A percentile compares a stretch with the other conserved stretches of the same genome.
These are phyloP conservation scores for Kernera saxatilis DNA, from an alignment of 345 rosid genomes.

Conservation along the genomic window DNA sequence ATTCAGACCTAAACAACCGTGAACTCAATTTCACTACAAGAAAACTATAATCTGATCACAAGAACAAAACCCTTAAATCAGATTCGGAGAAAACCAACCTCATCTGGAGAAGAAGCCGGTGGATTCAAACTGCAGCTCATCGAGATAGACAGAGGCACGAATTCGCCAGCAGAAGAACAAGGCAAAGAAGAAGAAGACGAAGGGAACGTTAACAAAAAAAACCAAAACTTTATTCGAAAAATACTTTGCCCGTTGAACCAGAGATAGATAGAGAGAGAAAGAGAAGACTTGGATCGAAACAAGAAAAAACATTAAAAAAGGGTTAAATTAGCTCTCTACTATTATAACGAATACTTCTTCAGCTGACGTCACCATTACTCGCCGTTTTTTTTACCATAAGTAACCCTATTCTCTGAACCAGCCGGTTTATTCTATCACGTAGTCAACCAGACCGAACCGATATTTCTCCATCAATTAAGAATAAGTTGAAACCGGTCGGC, in stretches of 20 bases:
- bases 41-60: constrained; percentile 19
- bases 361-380: constrained; percentile 59
- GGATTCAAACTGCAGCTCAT: constrained; percentile 56
- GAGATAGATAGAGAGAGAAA: constrained; percentile 34
- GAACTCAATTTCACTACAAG: constrained; percentile 21
- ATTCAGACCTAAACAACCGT: neutral
- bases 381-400: constrained; percentile 36
- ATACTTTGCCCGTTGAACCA: constrained; percentile 83
- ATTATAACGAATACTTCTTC: constrained; percentile 58
- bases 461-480: neutral
- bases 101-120: constrained; percentile 41
- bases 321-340: neutral
- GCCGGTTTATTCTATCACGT: constrained; percentile 18
- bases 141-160: constrained; percentile 13
- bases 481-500: neutral
- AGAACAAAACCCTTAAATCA: constrained; percentile 25
- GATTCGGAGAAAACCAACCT: constrained; percentile 36
- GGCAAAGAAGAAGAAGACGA: constrained; percentile 3
- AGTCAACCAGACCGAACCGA: neutral
- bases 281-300: constrained; percentile 27
- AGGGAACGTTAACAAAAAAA: constrained; percentile 26
- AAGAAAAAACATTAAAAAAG: constrained; percentile 4
- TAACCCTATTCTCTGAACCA: constrained; percentile 16
- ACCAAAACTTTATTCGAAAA: constrained; percentile 48
- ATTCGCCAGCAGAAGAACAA: constrained; percentile 16